A percentile compares a stretch with the other conserved stretches of the same genome.
phyloP scores from a whole-genome alignment of 345 rosid genomes.

The Linum tenue region DNA sequence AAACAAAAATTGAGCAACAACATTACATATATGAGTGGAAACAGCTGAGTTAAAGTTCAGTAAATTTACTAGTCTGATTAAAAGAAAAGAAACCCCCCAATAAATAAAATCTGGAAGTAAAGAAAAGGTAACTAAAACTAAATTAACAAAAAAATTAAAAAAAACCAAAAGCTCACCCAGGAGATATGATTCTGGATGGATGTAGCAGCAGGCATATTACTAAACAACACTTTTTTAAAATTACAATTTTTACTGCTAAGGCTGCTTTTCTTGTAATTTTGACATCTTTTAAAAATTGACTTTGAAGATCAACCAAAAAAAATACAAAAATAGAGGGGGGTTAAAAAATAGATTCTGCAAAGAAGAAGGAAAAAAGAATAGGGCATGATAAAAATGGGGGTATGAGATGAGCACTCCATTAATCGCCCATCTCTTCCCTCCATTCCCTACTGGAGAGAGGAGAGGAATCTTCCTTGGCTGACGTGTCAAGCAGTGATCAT shows the following conservation, averaged over 20 bases:
- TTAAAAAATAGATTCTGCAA: neutral
- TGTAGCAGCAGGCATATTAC: neutral
- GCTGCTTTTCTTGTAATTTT: neutral
- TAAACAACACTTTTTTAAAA: neutral
- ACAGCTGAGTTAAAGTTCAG: no score
- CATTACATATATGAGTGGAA: no score
- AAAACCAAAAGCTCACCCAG: no score
- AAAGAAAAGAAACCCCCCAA: no score
- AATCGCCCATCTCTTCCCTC: neutral
- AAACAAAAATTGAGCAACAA: no score
- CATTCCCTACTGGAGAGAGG: neutral
- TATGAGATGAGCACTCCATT: no score
- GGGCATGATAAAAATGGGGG: neutral
- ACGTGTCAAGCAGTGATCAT: neutral
- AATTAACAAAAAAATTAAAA: no score
- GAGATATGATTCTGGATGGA: neutral
- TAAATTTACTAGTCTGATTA: no score
- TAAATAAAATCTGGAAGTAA: no score
- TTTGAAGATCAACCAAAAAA: neutral
- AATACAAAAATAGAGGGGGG: neutral
- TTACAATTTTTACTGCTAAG: neutral
- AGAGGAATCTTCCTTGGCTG: neutral
- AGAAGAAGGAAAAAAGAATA: no score
- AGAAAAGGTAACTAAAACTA: no score
- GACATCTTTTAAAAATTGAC: neutral